Percentiles rank a stretch among this genome's conserved stretches.
These are phyloP conservation scores for Osmanthus fragrans DNA, from an alignment of 257 asterid species.

Conservation along the genomic window DNA sequence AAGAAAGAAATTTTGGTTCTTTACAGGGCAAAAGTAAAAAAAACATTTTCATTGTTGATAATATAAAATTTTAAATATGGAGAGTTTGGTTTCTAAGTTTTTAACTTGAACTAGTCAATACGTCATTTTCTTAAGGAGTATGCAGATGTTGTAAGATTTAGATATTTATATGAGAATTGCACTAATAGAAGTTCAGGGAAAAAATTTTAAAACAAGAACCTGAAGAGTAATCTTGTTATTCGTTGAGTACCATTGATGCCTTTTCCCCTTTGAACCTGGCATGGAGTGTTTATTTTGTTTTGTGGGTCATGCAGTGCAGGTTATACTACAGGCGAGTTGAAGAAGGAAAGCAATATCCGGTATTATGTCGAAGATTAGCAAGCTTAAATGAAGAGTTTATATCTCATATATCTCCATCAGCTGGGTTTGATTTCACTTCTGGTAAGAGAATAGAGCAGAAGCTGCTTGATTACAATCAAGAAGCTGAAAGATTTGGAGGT, in stretches of 20 bases:
- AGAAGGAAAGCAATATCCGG: constrained; percentile 90
- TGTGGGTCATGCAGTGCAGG: constrained; percentile 50
- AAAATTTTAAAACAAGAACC: neutral
- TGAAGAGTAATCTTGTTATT: neutral
- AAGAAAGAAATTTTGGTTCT: neutral
- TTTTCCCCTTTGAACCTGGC: constrained; percentile 9
- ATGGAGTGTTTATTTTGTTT: constrained; percentile 21
- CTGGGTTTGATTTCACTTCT: constrained; percentile 88
- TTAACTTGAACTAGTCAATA: neutral
- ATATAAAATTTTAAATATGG: neutral
- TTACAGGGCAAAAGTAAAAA: neutral
- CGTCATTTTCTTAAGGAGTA: neutral
- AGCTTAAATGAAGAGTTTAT: constrained; percentile 78
- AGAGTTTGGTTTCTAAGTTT: neutral
- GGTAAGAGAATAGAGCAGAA: constrained; percentile 91
- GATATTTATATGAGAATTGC: neutral
- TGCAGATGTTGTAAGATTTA: neutral
- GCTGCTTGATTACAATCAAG: constrained; percentile 89
- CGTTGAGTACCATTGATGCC: neutral
- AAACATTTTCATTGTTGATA: neutral
- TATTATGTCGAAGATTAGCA: constrained; percentile 84
- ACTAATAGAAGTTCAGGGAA: neutral
- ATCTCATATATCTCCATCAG: constrained; percentile 81
- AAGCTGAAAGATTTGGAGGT: constrained; percentile 95
- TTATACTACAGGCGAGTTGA: constrained; percentile 84